A percentile compares a stretch with the other conserved stretches of the same genome.
Evolutionary conservation across 331 rosid genomes (phyloP).

Genomic region (Pyrus hybrid): DNA sequence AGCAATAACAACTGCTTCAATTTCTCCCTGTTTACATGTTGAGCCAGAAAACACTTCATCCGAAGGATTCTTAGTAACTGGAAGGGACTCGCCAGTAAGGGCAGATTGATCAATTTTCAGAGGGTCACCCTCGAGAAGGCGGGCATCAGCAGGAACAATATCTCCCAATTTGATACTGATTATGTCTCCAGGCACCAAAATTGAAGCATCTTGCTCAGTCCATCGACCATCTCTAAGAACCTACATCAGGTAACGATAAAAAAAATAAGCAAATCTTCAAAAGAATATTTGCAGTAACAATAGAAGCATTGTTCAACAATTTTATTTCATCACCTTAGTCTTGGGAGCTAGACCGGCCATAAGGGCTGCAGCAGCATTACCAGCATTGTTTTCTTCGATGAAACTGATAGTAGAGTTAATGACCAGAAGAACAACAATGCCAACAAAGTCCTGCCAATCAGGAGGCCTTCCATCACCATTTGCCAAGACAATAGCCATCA

Average conservation of each 20-base stretch:
- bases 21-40: constrained; percentile 94
- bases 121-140: constrained; percentile 97
- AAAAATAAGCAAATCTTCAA: neutral
- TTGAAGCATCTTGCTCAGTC: constrained; percentile 91
- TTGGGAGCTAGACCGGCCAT: constrained; percentile 99
- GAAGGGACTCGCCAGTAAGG: constrained; percentile 93
- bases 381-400: constrained; percentile 94
- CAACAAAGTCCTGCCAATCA: constrained; percentile 98
- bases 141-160: constrained; percentile 96
- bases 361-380: constrained; percentile 98
- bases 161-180: constrained; percentile 94
- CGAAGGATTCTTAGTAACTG: constrained; percentile 75
- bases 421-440: constrained; percentile 60
- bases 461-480: constrained; percentile 87
- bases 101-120: constrained; percentile 97
- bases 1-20: constrained; percentile 96
- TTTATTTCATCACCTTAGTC: constrained; percentile 54
- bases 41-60: constrained; percentile 99
- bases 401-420: constrained; percentile 96
- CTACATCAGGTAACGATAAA: constrained; percentile 25
- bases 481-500: constrained; percentile 94
- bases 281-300: neutral
- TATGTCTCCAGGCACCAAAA: constrained; percentile 93
- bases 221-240: constrained; percentile 93
- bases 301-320: neutral